Evolutionary conservation across 2,329 filamentous ascomycete genomes (phyloP), one percentile per base, ranked within the genome.

Genomic region (Fusarium burgessii): DNA sequence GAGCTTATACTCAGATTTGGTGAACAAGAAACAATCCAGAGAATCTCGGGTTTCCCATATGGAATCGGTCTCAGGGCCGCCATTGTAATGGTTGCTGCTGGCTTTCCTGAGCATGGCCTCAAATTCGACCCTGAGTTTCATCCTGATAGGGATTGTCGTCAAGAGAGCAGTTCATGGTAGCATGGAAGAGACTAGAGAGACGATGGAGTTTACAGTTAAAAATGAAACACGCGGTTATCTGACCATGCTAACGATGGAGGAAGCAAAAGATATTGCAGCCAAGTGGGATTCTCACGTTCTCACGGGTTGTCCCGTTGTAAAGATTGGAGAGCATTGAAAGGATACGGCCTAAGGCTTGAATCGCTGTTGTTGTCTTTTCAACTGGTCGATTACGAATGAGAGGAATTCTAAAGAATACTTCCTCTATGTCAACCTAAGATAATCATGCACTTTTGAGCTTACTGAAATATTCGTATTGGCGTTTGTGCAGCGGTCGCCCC

Each of bases 71-170:
- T 75, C 27, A 50, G 61, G 32, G 71, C 68, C 18, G 56, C 61
- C 10, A 29, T 75, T 27, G 45, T 71, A 64, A 40, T 60, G 7
- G 66, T 74, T 10, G 62, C 47, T 18, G 59, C 63, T 12, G 73
- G 73, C 14, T 42, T 75, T 32, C 73, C 73, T 13, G 50, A 60
- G 13, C 20, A 56, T 12, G 73, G 69, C 7, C 50, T 72, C 47
- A 68, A 50, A n/a, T 69, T 75, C 15, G 68, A 75, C 29, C 32
- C 71, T 5, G 51, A 66, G 72, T 36, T 60, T 74, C 27, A 27
- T 71, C 6, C 49, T 55, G n/a, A 50, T 36, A 6, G 69, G 73
- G 42, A 68, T 71, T 47, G 18, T 65, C 6, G 45, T 73, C 25
- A 71, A 71, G 33, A 66, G 72, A 11, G 43, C 58, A 10, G 41